phyloP scores from a whole-genome alignment of 2,329 filamentous ascomycete species.

The Penicillium sp. region DNA sequence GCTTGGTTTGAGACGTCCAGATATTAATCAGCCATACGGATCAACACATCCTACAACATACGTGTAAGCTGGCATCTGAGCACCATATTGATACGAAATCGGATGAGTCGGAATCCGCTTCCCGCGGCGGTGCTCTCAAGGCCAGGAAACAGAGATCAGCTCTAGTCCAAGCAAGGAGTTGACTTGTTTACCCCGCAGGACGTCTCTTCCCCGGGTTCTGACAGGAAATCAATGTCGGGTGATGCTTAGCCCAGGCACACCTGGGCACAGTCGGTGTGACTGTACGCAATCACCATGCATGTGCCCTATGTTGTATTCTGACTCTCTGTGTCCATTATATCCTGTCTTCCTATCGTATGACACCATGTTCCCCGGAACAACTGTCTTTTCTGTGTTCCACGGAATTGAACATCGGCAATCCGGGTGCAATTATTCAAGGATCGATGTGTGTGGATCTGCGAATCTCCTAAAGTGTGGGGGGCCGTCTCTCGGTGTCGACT shows the following conservation, averaged over 20 bases:
- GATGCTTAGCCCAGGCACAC: neutral
- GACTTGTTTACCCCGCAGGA: neutral
- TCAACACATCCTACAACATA: neutral
- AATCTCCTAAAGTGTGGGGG: conserved; percentile 2
- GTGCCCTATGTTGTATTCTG: neutral
- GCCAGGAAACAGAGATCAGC: neutral
- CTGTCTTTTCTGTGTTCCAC: neutral
- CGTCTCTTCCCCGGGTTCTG: conserved; percentile 1
- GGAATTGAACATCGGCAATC: conserved; percentile 1
- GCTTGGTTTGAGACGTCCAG: neutral
- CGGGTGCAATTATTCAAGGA: neutral
- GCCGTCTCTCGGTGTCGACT: neutral
- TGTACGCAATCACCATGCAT: neutral
- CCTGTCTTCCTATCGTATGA: conserved; percentile 5
- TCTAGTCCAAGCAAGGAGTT: neutral
- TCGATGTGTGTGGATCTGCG: conserved; percentile 1
- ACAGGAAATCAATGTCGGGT: neutral
- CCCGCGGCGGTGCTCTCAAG: neutral
- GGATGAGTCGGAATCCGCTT: conserved; percentile 16
- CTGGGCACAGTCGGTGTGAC: neutral
- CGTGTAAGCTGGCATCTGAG: neutral
- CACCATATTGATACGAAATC: neutral
- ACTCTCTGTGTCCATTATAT: neutral
- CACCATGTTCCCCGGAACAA: neutral
- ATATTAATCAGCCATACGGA: neutral